phyloP scores from a whole-genome alignment of 805 yeast genomes.

The Candida gorgasii region DNA sequence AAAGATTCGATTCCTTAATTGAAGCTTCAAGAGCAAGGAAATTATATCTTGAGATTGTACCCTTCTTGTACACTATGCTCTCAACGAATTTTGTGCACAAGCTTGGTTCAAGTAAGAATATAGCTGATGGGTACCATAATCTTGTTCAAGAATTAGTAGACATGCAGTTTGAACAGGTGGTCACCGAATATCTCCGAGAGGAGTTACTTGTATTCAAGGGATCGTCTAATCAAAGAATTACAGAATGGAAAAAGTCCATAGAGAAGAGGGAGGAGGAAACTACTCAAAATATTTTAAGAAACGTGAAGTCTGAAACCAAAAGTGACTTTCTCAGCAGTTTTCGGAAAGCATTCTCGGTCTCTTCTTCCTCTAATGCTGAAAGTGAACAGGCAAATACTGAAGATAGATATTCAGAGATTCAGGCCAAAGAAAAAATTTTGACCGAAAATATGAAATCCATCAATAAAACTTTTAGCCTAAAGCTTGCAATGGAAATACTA shows the following conservation, averaged over 20 bases:
- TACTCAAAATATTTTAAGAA: constrained; percentile 47
- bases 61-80: constrained; percentile 37
- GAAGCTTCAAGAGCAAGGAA: constrained; percentile 27
- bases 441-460: constrained; percentile 74
- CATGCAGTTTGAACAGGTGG: constrained; percentile 42
- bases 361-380: constrained; percentile 26
- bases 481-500: constrained; percentile 69
- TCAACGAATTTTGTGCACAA: constrained; percentile 24
- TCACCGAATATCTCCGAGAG: constrained; percentile 40
- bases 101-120: constrained; percentile 32
- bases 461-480: constrained; percentile 76
- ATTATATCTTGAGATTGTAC: constrained; percentile 38
- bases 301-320: constrained; percentile 50
- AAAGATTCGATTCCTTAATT: constrained; percentile 28
- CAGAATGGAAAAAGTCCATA: constrained; percentile 35
- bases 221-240: constrained; percentile 24
- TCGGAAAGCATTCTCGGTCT: constrained; percentile 56
- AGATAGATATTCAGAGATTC: constrained; percentile 61
- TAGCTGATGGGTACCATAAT: constrained; percentile 35
- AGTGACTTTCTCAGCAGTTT: constrained; percentile 64
- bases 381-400: constrained; percentile 19
- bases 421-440: constrained; percentile 78
- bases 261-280: constrained; percentile 49
- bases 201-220: constrained; percentile 31
- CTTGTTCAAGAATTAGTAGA: constrained; percentile 40